phyloP scores from a whole-genome alignment of 306 rosid species.

The Medicago lupulina region DNA sequence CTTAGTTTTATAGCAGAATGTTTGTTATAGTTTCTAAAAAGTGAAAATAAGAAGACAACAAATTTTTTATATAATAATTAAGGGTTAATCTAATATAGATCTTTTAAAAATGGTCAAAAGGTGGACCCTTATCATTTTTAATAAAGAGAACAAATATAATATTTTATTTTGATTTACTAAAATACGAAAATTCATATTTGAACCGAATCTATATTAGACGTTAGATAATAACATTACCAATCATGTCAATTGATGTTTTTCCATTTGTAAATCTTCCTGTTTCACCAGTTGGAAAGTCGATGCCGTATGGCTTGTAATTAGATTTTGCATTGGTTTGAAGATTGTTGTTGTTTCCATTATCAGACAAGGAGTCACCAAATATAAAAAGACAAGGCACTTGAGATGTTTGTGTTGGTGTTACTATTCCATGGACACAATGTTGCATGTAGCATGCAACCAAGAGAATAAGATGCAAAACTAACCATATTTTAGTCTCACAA shows the following conservation, averaged over 20 bases:
- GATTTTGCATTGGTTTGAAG: constrained; percentile 37
- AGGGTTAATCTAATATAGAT: no score
- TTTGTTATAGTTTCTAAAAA: no score
- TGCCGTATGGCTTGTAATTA: constrained; percentile 62
- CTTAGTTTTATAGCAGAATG: no score
- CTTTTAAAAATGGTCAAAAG: no score
- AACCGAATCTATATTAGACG: no score
- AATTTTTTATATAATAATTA: no score
- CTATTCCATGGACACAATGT: constrained; percentile 29
- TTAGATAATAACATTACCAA: background rate
- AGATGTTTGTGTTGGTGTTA: background rate
- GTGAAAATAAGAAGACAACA: no score
- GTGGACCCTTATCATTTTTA: no score
- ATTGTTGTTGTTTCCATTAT: constrained; percentile 64
- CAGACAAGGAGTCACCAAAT: constrained; percentile 66
- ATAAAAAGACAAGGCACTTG: constrained; percentile 55
- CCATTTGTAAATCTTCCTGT: constrained; percentile 69
- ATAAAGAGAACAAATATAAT: no score
- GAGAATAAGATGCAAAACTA: constrained; percentile 22
- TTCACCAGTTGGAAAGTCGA: constrained; percentile 47
- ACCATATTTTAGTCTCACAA: constrained; percentile 1
- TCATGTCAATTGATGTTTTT: background rate
- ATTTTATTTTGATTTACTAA: no score
- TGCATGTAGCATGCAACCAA: background rate
- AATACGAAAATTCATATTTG: no score